Evolutionary conservation across 2,329 filamentous ascomycete species (phyloP).

Genomic region (Aphanoascus verrucosus): DNA sequence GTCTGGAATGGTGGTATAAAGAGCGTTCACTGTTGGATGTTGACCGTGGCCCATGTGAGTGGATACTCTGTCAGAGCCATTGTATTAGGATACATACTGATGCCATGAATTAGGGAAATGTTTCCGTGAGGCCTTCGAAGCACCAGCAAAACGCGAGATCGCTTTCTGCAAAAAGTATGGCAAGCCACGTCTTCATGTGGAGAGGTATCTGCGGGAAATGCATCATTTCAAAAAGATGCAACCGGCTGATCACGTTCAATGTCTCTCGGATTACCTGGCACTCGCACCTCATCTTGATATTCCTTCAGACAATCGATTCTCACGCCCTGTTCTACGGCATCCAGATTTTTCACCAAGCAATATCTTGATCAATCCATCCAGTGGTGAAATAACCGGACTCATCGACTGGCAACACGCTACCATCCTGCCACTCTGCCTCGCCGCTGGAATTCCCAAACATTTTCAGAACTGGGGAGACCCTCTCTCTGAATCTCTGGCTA

Average conservation of each 20-base stretch:
- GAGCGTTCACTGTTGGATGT: constrained; percentile 17
- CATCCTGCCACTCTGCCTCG: constrained; percentile 23
- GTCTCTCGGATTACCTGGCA: constrained; percentile 21
- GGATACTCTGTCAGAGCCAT: neutral
- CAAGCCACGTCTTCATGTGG: constrained; percentile 19
- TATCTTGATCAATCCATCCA: constrained; percentile 22
- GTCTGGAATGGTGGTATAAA: constrained; percentile 21
- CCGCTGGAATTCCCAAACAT: constrained; percentile 24
- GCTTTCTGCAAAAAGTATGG: constrained; percentile 19
- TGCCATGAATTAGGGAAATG: neutral
- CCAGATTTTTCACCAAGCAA: constrained; percentile 25
- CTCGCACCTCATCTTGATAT: constrained; percentile 18
- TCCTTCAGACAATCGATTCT: constrained; percentile 4
- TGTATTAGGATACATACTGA: neutral
- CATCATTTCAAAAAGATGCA: constrained; percentile 14
- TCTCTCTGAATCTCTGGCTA: constrained; percentile 19
- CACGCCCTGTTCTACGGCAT: constrained; percentile 20
- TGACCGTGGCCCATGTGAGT: constrained; percentile 22
- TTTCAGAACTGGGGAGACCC: constrained; percentile 29
- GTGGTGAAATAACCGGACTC: constrained; percentile 21
- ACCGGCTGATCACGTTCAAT: constrained; percentile 14
- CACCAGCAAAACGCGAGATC: constrained; percentile 21
- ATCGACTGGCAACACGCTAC: constrained; percentile 27
- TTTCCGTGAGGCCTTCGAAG: constrained; percentile 14
- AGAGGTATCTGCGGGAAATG: constrained; percentile 19